Conservation (phyloP, 2,329 filamentous ascomycete genomes). For the Botrytis hyacinthi region DNA sequence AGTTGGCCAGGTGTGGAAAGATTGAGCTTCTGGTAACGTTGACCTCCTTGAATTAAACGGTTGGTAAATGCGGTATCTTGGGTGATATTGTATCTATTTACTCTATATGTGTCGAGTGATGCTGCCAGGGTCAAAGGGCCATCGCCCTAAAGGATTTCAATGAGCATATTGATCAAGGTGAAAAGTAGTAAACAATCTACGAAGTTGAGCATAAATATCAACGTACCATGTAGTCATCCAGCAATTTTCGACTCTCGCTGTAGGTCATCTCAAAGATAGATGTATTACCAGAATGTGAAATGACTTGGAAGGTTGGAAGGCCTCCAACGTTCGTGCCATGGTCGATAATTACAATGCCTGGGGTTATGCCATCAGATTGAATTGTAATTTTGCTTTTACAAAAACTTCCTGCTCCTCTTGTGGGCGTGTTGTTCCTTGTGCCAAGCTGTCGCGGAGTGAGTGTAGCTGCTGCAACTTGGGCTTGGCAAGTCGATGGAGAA, state of each 20-base stretch:
- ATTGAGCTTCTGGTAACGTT: background rate
- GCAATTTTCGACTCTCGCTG: background rate
- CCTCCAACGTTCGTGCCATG: background rate
- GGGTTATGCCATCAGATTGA: background rate
- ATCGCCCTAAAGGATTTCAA: background rate
- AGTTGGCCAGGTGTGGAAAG: background rate
- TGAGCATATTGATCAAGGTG: background rate
- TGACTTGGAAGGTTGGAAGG: background rate
- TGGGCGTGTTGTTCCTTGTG: background rate
- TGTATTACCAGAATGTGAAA: background rate
- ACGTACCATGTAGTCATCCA: background rate
- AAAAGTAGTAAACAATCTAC: background rate
- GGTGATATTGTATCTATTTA: background rate
- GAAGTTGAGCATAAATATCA: background rate
- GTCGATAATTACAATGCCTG: background rate
- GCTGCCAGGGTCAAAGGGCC: background rate
- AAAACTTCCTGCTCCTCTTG: background rate
- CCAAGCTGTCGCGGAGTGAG: background rate
- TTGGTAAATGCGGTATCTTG: background rate
- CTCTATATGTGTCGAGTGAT: background rate
- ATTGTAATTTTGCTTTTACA: background rate
- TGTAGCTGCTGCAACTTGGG: background rate
- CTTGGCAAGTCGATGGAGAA: background rate
- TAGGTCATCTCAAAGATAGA: background rate
- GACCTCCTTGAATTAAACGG: background rate